Evolutionary conservation across 2,329 filamentous ascomycete species (phyloP), one percentile per base, ranked within the genome.

Genomic region (Colletotrichum spaethianum): DNA sequence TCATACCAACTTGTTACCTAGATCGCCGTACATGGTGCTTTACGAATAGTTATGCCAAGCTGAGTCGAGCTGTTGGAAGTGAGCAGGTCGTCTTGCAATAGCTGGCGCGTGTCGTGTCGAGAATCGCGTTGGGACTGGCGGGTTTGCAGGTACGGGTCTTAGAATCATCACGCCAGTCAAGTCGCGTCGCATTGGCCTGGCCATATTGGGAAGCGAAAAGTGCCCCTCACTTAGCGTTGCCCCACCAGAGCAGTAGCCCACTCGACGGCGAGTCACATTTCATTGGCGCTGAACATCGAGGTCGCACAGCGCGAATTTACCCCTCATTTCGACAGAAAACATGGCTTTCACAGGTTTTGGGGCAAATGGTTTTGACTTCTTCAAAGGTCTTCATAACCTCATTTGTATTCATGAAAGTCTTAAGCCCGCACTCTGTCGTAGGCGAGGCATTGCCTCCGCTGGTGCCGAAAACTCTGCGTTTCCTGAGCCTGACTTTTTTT

Each of bases 1-100:
- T 40, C 57, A n/a, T 83, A 96, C 94, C 83, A 98, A 85, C 83
- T 97, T 97, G 81, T 94, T 93, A 62, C 93, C 94, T 72, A 94
- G 85, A 80, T 97, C 95, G 76, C 94, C 94, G 83, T 97, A 96
- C 94, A 98, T 97, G 59, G 73, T 75, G 72, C 42, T 20, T 8
- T 11, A 12, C n/a, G n/a, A 31, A n/a, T 16, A 36, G 11, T 48
- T 23, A 20, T 56, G 12, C 26, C 53, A 14, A 18, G 33, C 7
- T 26, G 14, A 16, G 26, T 14, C 9, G 12, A 23, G 38, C 20
- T 18, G 33, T 26, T 23, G n/a, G 52, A 9, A 23, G 40, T 40
- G 23, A 28, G 26, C 16, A 23, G 20, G 23, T 28, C 26, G 1
- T 23, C 3, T 4, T 44, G 36, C 48, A 28, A 36, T 23, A 36